Conservation (phyloP, 768 basidiomycete genomes). For the Cubamyces lactineus region DNA sequence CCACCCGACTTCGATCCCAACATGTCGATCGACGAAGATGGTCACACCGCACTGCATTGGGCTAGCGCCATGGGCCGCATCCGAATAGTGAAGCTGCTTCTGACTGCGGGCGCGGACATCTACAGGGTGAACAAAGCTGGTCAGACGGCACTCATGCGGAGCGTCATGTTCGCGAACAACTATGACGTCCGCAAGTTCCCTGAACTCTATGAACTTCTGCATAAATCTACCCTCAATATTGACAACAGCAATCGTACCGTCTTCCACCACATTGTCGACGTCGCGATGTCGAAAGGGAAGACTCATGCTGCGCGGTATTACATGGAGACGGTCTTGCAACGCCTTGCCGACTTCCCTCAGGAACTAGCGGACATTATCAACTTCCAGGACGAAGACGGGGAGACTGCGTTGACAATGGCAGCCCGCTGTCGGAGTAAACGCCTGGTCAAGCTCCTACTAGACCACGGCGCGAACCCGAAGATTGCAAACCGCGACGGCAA, state of each 20-base stretch:
- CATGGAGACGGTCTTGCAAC: constrained; percentile 91
- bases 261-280: constrained; percentile 97
- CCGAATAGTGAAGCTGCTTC: constrained; percentile 90
- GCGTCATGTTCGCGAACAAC: constrained; percentile 99
- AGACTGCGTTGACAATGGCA: constrained; percentile 96
- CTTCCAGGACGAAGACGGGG: constrained; percentile 98
- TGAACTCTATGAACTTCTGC: constrained; percentile 93
- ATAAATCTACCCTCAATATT: constrained; percentile 98
- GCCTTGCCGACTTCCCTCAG: constrained; percentile 90
- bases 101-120: constrained; percentile 94
- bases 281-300: constrained; percentile 97
- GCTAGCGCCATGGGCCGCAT: constrained; percentile 99
- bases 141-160: constrained; percentile 97
- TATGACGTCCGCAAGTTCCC: constrained; percentile 99
- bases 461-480: constrained; percentile 96
- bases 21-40: constrained; percentile 96
- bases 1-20: constrained; percentile 94
- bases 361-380: constrained; percentile 98
- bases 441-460: constrained; percentile 91
- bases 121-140: constrained; percentile 97
- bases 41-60: constrained; percentile 97
- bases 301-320: constrained; percentile 98
- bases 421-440: constrained; percentile 95
- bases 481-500: constrained; percentile 94
- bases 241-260: constrained; percentile 97